Evolutionary conservation across 257 asterid species (phyloP).

Genomic region (Echites panduratus): DNA sequence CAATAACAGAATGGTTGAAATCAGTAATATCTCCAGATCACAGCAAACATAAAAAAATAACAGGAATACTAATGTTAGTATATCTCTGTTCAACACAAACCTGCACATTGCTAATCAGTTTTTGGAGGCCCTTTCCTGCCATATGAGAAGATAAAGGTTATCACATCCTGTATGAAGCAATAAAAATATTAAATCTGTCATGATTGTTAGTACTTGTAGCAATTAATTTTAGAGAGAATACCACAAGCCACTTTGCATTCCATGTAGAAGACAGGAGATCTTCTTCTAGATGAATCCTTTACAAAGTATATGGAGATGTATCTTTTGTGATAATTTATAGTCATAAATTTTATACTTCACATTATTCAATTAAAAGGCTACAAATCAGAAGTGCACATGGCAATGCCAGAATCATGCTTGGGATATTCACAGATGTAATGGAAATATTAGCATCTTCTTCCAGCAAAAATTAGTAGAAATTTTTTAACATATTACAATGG

Average conservation of each 20-base stretch:
- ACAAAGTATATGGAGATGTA: not conserved
- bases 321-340: not conserved
- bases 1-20: slow-evolving; percentile 7
- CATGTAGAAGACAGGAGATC: not conserved
- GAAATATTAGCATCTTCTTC: not conserved
- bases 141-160: slow-evolving; percentile 19
- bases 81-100: slow-evolving; percentile 35
- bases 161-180: slow-evolving; percentile 1
- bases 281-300: not conserved
- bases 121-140: slow-evolving; percentile 75
- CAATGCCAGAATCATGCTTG: not conserved
- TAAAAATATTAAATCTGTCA: not conserved
- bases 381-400: not conserved
- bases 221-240: not conserved
- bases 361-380: not conserved
- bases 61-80: slow-evolving; percentile 12
- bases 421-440: not conserved
- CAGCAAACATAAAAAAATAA: not conserved
- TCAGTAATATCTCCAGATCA: not conserved
- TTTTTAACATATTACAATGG: not conserved
- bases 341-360: not conserved
- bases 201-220: not conserved
- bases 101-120: slow-evolving; percentile 64
- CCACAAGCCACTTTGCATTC: not conserved
- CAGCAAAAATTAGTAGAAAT: not conserved